Evolutionary conservation across 179 eudicot genomes (phyloP).

Genomic region (Vitellaria paradoxa): DNA sequence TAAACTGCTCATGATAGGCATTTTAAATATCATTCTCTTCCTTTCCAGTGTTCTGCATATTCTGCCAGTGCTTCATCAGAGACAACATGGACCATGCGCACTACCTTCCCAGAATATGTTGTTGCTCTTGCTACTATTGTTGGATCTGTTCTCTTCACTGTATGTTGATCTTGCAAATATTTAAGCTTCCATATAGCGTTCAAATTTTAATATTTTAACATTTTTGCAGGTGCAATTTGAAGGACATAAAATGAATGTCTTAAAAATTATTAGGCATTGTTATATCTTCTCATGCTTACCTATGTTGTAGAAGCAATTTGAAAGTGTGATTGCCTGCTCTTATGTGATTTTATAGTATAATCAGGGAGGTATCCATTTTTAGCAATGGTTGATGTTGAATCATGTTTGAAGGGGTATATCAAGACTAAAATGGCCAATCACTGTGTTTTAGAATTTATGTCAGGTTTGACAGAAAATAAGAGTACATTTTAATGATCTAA

Average conservation of each 20-base stretch:
- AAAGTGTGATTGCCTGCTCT: not conserved
- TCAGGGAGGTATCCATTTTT: not conserved
- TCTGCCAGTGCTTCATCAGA: constrained; percentile 75
- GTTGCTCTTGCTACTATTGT: constrained; percentile 97
- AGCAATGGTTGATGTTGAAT: constrained; percentile 4
- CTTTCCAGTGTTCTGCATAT: constrained; percentile 79
- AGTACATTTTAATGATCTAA: not conserved
- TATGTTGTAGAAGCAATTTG: not conserved
- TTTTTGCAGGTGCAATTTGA: not conserved
- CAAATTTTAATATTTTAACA: not conserved
- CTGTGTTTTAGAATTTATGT: not conserved
- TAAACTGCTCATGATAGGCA: not conserved
- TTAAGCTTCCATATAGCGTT: not conserved
- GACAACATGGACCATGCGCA: constrained; percentile 92
- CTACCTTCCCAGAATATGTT: constrained; percentile 95
- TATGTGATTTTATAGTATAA: not conserved
- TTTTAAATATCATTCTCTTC: constrained; percentile 14
- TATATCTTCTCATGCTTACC: not conserved
- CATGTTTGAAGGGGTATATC: not conserved
- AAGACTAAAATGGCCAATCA: not conserved
- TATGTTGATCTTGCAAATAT: constrained; percentile 28
- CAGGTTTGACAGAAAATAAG: not conserved
- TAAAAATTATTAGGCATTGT: not conserved
- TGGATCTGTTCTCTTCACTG: constrained; percentile 96
- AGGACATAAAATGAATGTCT: not conserved